phyloP scores from a whole-genome alignment of 257 asterid species.

The Eucommia ulmoides region DNA sequence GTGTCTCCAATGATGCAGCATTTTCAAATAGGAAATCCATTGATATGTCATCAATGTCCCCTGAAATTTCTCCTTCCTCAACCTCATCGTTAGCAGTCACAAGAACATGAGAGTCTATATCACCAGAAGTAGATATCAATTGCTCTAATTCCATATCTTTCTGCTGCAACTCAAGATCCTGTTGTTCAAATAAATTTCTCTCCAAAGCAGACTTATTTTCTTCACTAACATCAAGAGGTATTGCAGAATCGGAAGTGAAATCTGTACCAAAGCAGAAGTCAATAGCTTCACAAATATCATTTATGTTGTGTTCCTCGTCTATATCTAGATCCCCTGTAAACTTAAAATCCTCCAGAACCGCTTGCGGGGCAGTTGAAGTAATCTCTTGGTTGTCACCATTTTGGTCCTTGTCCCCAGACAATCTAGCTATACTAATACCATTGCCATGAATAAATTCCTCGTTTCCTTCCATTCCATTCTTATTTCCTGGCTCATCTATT shows the following conservation, averaged over 20 bases:
- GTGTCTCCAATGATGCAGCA: conserved; percentile 20
- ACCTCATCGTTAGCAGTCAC: conserved; percentile 30
- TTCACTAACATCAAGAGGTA: conserved; percentile 14
- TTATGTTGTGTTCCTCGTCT: conserved; percentile 16
- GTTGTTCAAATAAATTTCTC: conserved; percentile 19
- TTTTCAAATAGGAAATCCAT: conserved; percentile 30
- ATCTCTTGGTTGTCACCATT: conserved; percentile 8
- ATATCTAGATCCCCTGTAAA: conserved; percentile 13
- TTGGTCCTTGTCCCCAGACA: conserved; percentile 17
- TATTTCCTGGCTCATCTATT: conserved; percentile 4
- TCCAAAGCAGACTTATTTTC: conserved; percentile 16
- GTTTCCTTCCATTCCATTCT: conserved; percentile 3
- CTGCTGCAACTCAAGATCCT: conserved; percentile 42
- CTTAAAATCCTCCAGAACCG: conserved; percentile 23
- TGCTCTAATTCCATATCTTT: conserved; percentile 70
- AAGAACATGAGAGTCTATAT: conserved; percentile 16
- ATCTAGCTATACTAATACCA: conserved; percentile 4
- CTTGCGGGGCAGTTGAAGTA: conserved; percentile 3
- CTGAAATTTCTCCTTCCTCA: conserved; percentile 80
- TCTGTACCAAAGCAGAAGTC: conserved; percentile 33
- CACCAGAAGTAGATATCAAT: conserved; percentile 31
- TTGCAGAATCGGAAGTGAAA: conserved; percentile 23
- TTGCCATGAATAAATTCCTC: conserved; percentile 10
- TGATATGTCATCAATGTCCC: conserved; percentile 25
- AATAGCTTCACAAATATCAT: conserved; percentile 31